Percentiles rank a stretch among this genome's conserved stretches.
Conservation (phyloP, 177 flowering plant species). For the Vitis hybrid region DNA sequence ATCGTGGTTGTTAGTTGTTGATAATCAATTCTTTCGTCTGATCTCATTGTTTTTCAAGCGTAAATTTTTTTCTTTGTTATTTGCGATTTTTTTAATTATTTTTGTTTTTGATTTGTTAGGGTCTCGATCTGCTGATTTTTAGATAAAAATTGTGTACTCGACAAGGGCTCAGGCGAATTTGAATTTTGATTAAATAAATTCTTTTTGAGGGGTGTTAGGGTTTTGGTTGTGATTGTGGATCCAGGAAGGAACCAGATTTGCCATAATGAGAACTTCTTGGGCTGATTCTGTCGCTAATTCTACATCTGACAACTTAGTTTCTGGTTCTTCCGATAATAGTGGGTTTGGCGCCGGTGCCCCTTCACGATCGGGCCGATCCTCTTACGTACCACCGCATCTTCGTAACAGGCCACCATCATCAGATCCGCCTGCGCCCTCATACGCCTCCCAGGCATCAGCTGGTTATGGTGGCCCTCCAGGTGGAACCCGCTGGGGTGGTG, state of each 20-base stretch:
- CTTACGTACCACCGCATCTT: slow-evolving; percentile 45
- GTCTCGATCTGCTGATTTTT: not conserved
- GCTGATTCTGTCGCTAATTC: slow-evolving; percentile 41
- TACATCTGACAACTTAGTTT: slow-evolving; percentile 26
- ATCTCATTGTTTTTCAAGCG: too few species aligned
- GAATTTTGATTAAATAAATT: not conserved
- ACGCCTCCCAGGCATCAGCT: slow-evolving; percentile 6
- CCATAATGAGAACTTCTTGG: slow-evolving; percentile 37
- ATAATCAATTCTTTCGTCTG: too few species aligned
- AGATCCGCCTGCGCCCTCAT: slow-evolving; percentile 20
- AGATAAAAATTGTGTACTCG: not conserved
- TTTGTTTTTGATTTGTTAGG: not conserved
- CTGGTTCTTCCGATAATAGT: slow-evolving; percentile 15
- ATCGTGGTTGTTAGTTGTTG: too few species aligned
- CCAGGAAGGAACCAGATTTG: not conserved
- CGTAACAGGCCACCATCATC: slow-evolving; percentile 28
- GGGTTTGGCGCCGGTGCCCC: slow-evolving; percentile 4
- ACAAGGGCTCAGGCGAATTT: not conserved
- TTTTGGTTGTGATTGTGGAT: slow-evolving; percentile 1
- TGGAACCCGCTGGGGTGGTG: slow-evolving; percentile 32
- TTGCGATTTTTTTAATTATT: not conserved
- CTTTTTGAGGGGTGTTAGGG: not conserved
- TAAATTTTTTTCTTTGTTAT: not conserved
- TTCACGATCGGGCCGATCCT: slow-evolving; percentile 21
- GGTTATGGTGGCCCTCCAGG: slow-evolving; percentile 26